A percentile compares a stretch with the other conserved stretches of the same genome.
Conservation (phyloP, 805 yeast genomes). For the Tetrapisispora nanseiensis region DNA sequence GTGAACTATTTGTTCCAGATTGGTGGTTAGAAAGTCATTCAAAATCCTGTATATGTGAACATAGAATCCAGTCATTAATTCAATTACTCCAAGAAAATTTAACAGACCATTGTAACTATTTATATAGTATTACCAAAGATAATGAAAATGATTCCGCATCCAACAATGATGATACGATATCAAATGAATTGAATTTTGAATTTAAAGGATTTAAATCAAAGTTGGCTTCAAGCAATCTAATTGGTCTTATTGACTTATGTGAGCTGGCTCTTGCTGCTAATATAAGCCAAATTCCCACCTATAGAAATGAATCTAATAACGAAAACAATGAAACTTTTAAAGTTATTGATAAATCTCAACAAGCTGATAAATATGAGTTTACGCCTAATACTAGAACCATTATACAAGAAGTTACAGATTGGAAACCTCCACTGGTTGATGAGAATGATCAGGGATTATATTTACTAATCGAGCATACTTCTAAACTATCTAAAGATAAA, state of each 20-base stretch:
- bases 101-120: conserved; percentile 43
- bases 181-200: conserved; percentile 23
- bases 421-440: conserved; percentile 1
- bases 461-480: conserved; percentile 58
- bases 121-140: background rate
- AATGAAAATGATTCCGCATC: background rate
- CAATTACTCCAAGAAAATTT: conserved; percentile 67
- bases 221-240: background rate
- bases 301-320: background rate
- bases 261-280: conserved; percentile 67
- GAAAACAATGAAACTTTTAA: background rate
- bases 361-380: conserved; percentile 18
- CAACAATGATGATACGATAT: conserved; percentile 3
- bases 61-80: conserved; percentile 67
- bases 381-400: conserved; percentile 58
- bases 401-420: conserved; percentile 32
- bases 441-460: conserved; percentile 48
- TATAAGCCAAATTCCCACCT: conserved; percentile 46
- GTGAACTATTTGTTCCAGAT: conserved; percentile 83
- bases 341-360: background rate
- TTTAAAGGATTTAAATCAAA: conserved; percentile 41
- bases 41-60: conserved; percentile 78
- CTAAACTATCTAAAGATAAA: conserved; percentile 48
- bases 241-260: conserved; percentile 41
- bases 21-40: conserved; percentile 96